Evolutionary conservation across 192 early-diverging fungal genomes (phyloP).

Genomic region (Backusella liffmaniae): DNA sequence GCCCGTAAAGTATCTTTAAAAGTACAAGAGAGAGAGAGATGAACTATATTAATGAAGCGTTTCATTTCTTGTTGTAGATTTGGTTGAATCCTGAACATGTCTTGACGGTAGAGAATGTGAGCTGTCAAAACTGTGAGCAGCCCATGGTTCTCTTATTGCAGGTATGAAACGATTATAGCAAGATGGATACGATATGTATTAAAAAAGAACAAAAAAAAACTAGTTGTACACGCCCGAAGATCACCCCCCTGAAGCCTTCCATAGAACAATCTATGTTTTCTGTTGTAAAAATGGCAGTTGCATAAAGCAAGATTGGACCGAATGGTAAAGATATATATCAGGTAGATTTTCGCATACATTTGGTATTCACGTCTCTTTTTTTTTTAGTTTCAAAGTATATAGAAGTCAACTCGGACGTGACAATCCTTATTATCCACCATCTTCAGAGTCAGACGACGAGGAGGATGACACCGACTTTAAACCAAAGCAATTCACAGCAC

Average conservation of each 20-base stretch:
- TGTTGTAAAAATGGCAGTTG: slow-evolving; percentile 88
- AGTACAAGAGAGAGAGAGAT: not conserved
- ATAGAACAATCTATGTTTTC: slow-evolving; percentile 90
- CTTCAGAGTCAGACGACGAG: slow-evolving; percentile 35
- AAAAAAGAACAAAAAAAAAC: not conserved
- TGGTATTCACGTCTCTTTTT: no score
- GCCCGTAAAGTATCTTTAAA: slow-evolving; percentile 56
- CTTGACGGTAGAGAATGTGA: slow-evolving; percentile 54
- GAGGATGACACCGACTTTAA: slow-evolving; percentile 32
- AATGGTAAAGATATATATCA: slow-evolving; percentile 38
- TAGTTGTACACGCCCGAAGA: slow-evolving; percentile 94
- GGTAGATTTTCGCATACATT: not conserved
- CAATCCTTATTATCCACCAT: slow-evolving; percentile 62
- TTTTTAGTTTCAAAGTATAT: slow-evolving; percentile 79
- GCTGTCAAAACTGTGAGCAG: slow-evolving; percentile 71
- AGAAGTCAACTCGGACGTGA: slow-evolving; percentile 76
- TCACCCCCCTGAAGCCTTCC: slow-evolving; percentile 79
- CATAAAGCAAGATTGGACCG: slow-evolving; percentile 55
- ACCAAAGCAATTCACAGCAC: slow-evolving; percentile 21
- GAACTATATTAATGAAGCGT: no score
- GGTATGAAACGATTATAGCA: slow-evolving; percentile 41
- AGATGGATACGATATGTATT: not conserved
- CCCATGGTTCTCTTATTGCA: slow-evolving; percentile 82
- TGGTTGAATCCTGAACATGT: slow-evolving; percentile 82
- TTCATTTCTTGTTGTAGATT: slow-evolving; percentile 33